Evolutionary conservation across 2,329 filamentous ascomycete species (phyloP).

Genomic region (Sodiomyces alkalinus): DNA sequence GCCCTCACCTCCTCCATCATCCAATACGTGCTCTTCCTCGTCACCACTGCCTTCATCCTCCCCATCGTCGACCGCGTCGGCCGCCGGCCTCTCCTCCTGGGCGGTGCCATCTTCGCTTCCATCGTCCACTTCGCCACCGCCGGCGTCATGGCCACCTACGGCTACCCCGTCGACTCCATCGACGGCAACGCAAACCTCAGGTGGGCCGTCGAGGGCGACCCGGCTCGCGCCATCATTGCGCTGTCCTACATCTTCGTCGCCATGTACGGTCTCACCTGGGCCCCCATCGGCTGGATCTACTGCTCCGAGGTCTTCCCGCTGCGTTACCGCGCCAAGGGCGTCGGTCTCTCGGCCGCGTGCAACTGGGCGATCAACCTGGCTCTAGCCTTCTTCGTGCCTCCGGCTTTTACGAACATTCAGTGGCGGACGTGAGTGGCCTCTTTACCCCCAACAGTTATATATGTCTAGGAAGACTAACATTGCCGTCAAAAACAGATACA

Average conservation of each 20-base stretch:
- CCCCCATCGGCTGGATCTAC: constrained; percentile 17
- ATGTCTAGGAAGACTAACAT: too few species aligned
- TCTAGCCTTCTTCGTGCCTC: constrained; percentile 30
- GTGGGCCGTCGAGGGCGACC: constrained; percentile 26
- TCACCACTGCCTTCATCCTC: constrained; percentile 33
- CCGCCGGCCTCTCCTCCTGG: constrained; percentile 28
- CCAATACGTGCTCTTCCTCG: constrained; percentile 39
- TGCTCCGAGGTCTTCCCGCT: constrained; percentile 25
- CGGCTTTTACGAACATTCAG: constrained; percentile 5
- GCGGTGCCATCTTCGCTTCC: constrained; percentile 28
- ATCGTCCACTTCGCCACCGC: constrained; percentile 31
- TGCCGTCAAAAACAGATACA: not conserved
- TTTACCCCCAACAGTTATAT: not conserved
- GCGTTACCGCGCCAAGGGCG: constrained; percentile 34
- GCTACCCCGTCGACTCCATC: constrained; percentile 25
- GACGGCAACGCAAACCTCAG: constrained; percentile 29
- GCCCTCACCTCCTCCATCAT: constrained; percentile 34
- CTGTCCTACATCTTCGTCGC: constrained; percentile 29
- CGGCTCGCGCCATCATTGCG: constrained; percentile 34
- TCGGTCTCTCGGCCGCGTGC: constrained; percentile 33
- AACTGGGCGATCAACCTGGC: constrained; percentile 37
- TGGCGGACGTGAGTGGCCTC: not conserved
- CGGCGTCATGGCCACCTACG: constrained; percentile 32
- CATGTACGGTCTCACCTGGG: constrained; percentile 17
- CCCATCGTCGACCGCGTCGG: constrained; percentile 33